A percentile compares a stretch with the other conserved stretches of the same genome.
These are phyloP conservation scores for Bretschneidera sinensis DNA, from an alignment of 345 rosid genomes.

Conservation along the genomic window DNA sequence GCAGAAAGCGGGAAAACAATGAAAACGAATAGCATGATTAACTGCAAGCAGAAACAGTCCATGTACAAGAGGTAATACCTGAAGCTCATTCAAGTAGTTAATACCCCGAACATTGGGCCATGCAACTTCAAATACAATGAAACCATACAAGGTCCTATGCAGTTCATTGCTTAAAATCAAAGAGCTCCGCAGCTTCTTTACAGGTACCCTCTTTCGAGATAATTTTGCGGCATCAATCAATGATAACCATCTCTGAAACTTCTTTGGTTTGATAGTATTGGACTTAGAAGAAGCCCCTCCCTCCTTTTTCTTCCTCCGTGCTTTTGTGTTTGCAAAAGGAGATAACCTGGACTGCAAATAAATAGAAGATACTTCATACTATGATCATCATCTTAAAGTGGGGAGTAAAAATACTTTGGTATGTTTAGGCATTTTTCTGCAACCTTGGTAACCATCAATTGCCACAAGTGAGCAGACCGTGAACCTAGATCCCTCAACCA, in stretches of 20 bases:
- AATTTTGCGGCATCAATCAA: slow-evolving; percentile 55
- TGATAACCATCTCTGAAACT: slow-evolving; percentile 60
- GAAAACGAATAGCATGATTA: slow-evolving; percentile 16
- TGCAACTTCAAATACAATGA: slow-evolving; percentile 84
- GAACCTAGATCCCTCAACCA: slow-evolving; percentile 67
- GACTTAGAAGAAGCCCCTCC: slow-evolving; percentile 33
- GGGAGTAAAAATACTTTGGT: background rate
- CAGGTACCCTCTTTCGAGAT: slow-evolving; percentile 61
- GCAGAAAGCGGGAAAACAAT: slow-evolving; percentile 28
- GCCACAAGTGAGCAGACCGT: slow-evolving; percentile 82
- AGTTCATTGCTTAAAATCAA: slow-evolving; percentile 59
- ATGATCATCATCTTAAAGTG: background rate
- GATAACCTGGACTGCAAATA: slow-evolving; percentile 85
- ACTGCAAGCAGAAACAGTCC: slow-evolving; percentile 1
- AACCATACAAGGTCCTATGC: slow-evolving; percentile 77
- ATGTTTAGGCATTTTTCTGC: slow-evolving; percentile 3
- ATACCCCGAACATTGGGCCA: slow-evolving; percentile 86
- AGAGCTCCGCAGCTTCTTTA: slow-evolving; percentile 58
- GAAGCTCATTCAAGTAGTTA: slow-evolving; percentile 89
- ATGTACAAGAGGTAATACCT: slow-evolving; percentile 44
- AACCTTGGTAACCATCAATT: slow-evolving; percentile 98
- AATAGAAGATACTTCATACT: slow-evolving; percentile 17
- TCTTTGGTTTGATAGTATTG: slow-evolving; percentile 27
- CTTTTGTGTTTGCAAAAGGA: slow-evolving; percentile 90
- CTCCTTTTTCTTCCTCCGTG: slow-evolving; percentile 38